Evolutionary conservation across 2,329 filamentous ascomycete species (phyloP).

Genomic region (Neofusicoccum umdonicola): DNA sequence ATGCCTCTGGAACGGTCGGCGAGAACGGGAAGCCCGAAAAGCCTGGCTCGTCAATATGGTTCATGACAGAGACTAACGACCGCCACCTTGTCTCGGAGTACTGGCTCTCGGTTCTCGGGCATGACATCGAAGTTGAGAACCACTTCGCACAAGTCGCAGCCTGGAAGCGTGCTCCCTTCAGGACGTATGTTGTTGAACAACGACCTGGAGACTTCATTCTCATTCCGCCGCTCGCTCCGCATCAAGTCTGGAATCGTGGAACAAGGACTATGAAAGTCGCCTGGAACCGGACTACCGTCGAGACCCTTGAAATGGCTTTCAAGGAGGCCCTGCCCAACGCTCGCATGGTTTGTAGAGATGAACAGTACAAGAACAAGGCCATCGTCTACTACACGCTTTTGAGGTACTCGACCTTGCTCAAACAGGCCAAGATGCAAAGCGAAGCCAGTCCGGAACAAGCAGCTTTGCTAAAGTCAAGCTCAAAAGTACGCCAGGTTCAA

Average conservation of each 20-base stretch:
- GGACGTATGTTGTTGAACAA: slow-evolving; percentile 90
- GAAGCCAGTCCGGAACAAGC: slow-evolving; percentile 41
- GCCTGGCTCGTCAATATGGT: slow-evolving; percentile 91
- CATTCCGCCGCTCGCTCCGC: slow-evolving; percentile 86
- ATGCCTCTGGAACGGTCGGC: slow-evolving; percentile 66
- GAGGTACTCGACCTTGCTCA: slow-evolving; percentile 66
- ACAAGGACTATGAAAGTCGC: slow-evolving; percentile 96
- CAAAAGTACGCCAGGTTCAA: slow-evolving; percentile 67
- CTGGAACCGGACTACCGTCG: slow-evolving; percentile 93
- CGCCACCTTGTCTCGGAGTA: slow-evolving; percentile 88
- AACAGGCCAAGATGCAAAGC: slow-evolving; percentile 58
- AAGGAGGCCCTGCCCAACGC: slow-evolving; percentile 85
- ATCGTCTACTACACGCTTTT: slow-evolving; percentile 85
- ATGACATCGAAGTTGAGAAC: slow-evolving; percentile 95
- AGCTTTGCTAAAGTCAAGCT: slow-evolving; percentile 35
- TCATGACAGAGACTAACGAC: slow-evolving; percentile 97
- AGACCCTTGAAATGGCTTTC: slow-evolving; percentile 83
- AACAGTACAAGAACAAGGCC: slow-evolving; percentile 98
- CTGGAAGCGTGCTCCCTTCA: slow-evolving; percentile 92
- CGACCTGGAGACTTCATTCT: slow-evolving; percentile 87
- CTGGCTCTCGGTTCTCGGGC: slow-evolving; percentile 86
- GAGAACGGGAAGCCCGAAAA: slow-evolving; percentile 69
- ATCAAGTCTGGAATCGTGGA: slow-evolving; percentile 97
- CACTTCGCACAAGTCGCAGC: slow-evolving; percentile 95
- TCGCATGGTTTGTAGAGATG: slow-evolving; percentile 88